Conservation (phyloP, 1,284 basidiomycete genomes). For the Rhodotorula mucilaginosa region DNA sequence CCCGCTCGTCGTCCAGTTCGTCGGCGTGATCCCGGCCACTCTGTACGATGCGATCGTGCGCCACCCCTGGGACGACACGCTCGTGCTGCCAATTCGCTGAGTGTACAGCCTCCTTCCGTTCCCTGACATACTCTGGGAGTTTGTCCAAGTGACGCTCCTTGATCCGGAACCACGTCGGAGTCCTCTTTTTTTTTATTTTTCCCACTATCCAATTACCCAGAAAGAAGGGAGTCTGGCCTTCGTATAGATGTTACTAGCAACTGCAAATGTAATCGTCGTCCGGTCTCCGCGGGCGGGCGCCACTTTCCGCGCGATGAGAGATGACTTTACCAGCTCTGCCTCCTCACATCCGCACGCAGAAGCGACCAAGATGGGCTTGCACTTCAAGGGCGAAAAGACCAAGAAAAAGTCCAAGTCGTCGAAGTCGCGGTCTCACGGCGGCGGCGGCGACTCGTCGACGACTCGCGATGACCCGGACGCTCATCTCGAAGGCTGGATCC, state of each 20-base stretch:
- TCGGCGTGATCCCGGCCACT: constrained; percentile 82
- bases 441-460: constrained; percentile 38
- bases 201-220: background rate
- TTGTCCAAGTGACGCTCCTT: background rate
- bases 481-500: constrained; percentile 62
- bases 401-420: constrained; percentile 65
- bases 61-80: constrained; percentile 59
- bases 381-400: constrained; percentile 83
- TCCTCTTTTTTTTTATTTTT: background rate
- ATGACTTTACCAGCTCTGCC: background rate
- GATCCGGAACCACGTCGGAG: too few relatives aligned
- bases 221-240: too few relatives aligned
- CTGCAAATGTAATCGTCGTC: too few relatives aligned
- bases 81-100: constrained; percentile 1
- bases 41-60: constrained; percentile 84
- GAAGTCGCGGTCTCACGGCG: constrained; percentile 53
- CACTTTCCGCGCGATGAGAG: background rate
- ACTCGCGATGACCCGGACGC: constrained; percentile 9
- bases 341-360: background rate
- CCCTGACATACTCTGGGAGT: too few relatives aligned
- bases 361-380: constrained; percentile 11
- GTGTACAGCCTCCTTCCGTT: background rate
- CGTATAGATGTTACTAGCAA: too few relatives aligned
- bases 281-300: too few relatives aligned
- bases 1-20: constrained; percentile 85